Conservation (phyloP, 2,329 filamentous ascomycete genomes). For the Gremmenia infestans region DNA sequence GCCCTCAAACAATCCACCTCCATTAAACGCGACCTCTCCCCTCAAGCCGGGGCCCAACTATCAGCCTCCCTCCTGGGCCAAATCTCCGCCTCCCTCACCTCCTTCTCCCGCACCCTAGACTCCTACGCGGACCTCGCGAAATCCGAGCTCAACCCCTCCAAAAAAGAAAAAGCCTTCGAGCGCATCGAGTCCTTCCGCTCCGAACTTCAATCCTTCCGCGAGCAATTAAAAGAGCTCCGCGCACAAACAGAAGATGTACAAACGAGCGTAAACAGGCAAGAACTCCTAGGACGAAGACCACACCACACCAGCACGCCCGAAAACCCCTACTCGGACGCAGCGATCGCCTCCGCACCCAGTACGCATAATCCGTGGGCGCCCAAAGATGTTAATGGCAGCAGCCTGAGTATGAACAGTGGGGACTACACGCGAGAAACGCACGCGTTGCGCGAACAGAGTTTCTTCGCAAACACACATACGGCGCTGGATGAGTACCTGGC, state of each 20-base stretch:
- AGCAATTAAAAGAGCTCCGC: slow-evolving; percentile 73
- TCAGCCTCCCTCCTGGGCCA: slow-evolving; percentile 64
- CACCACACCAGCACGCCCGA: slow-evolving; percentile 80
- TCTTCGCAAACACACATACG: slow-evolving; percentile 74
- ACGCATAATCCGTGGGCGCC: slow-evolving; percentile 29
- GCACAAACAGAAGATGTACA: slow-evolving; percentile 69
- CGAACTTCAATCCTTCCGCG: slow-evolving; percentile 75
- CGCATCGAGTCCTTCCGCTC: slow-evolving; percentile 78
- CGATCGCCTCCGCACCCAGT: slow-evolving; percentile 22
- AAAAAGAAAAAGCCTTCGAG: slow-evolving; percentile 86
- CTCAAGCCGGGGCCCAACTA: slow-evolving; percentile 54
- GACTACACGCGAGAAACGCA: slow-evolving; percentile 72
- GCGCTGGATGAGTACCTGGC: slow-evolving; percentile 94
- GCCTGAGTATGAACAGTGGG: slow-evolving; percentile 45
- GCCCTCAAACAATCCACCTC: slow-evolving; percentile 79
- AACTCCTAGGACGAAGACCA: slow-evolving; percentile 80
- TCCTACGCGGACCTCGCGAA: slow-evolving; percentile 83
- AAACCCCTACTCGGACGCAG: slow-evolving; percentile 76
- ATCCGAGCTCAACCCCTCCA: slow-evolving; percentile 83
- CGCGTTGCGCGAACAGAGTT: slow-evolving; percentile 82
- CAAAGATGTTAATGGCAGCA: slow-evolving; percentile 12
- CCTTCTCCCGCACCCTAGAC: slow-evolving; percentile 85
- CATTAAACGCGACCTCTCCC: slow-evolving; percentile 71
- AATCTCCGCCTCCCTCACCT: slow-evolving; percentile 69
- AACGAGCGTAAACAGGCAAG: slow-evolving; percentile 62